Evolutionary conservation across 2,329 filamentous ascomycete species (phyloP).

Genomic region (Sordariomycetes sp.): DNA sequence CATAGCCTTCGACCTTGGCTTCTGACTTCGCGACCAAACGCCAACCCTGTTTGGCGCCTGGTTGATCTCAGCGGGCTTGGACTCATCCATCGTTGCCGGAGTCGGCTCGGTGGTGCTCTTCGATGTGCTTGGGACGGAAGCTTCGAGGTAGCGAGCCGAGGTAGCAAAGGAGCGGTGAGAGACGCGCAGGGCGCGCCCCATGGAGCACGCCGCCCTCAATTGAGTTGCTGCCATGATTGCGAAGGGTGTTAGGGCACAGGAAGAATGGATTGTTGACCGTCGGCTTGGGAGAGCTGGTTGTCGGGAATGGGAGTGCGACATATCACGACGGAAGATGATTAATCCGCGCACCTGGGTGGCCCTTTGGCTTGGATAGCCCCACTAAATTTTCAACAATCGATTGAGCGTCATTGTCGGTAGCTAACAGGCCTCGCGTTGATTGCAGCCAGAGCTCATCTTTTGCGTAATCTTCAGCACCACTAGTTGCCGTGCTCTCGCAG

Average conservation of each 20-base stretch:
- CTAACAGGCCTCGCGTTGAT: no score
- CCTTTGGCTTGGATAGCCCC: background rate
- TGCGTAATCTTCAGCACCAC: no score
- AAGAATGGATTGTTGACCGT: no score
- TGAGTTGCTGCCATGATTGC: conserved; percentile 12
- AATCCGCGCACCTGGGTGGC: no score
- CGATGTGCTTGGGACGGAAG: conserved; percentile 27
- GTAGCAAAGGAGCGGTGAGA: conserved; percentile 37
- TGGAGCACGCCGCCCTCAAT: conserved; percentile 29
- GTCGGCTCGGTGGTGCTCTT: conserved; percentile 26
- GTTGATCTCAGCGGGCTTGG: conserved; percentile 37
- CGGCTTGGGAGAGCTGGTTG: no score
- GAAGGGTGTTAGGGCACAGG: no score
- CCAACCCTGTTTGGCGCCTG: conserved; percentile 82
- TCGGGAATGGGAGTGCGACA: no score
- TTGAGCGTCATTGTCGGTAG: background rate
- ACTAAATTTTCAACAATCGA: background rate
- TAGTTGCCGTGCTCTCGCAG: no score
- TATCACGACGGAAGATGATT: conserved; percentile 2
- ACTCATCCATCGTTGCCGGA: conserved; percentile 32
- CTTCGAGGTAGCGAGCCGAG: conserved; percentile 37
- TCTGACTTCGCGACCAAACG: conserved; percentile 82
- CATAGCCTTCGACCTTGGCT: conserved; percentile 76
- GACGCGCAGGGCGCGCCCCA: conserved; percentile 34
- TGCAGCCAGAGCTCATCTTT: background rate